Evolutionary conservation across 2,329 filamentous ascomycete genomes (phyloP), one percentile per base, ranked within the genome.

Genomic region (Monilinia fructigena): DNA sequence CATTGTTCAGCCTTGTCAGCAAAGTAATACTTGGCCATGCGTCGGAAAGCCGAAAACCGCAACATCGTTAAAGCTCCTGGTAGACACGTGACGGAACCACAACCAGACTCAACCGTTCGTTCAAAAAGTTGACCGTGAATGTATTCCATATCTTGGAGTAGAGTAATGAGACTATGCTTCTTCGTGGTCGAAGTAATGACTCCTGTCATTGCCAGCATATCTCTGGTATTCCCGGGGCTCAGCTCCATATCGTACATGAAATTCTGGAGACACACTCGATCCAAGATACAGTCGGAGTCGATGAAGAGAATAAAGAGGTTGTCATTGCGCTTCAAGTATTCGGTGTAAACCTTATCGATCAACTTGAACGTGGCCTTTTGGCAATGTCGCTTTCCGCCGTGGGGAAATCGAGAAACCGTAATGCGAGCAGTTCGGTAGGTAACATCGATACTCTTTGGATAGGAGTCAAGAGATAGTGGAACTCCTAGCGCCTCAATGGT

Each of bases 161-260:
- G 81, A 0, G 95, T 98, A 74, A 98, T 91, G 66, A 98, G 81
- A 71, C 90, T 92, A 77, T 96, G 90, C 74, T 91, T 95, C 73
- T 89, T 86, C 0, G 94, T 97, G 0, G 93, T 97, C 0, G 93
- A 94, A 2, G 94, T 98, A 75, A 98, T 98, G 75, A 98, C 91
- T 42, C 94, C 94, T 18, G 94, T 98, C 92, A 97, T 97, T 63
- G 94, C 94, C 75, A 98, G 83, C 92, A 97, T 97, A 76, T 96
- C 92, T 75, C 89, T 87, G 75, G 91, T 88, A 79, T 93, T 96
- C 65, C 93, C 93, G 0, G 94, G 94, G 77, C 94, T 97, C 68
- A 98, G 82, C 78, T 98, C 93, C 95, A 98, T 98, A 76, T 98
- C 94, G 78, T 95, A 97, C 80, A 98, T 91, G 79, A 98, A 98